Conservation (phyloP, 2,329 filamentous ascomycete species). For the Pseudopithomyces chartarum region DNA sequence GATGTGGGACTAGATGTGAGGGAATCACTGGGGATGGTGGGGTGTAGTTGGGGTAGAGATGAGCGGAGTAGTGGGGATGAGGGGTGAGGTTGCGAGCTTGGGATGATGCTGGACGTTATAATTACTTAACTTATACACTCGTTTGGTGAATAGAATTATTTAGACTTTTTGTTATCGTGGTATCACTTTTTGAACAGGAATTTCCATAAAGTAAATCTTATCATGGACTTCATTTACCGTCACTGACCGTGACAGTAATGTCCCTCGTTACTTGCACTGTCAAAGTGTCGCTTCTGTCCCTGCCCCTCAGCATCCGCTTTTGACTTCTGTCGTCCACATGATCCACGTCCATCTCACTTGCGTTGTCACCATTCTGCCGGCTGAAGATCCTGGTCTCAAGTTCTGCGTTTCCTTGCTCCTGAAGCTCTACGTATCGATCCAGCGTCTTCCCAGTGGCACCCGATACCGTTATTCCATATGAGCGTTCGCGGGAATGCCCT, state of each 20-base stretch:
- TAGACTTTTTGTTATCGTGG: background rate
- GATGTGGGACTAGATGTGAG: too few relatives aligned
- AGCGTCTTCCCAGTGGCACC: background rate
- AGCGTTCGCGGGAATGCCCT: background rate
- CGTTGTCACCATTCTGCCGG: background rate
- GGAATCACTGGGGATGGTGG: background rate
- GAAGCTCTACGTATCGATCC: background rate
- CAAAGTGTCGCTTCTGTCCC: background rate
- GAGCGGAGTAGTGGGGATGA: background rate
- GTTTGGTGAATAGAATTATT: background rate
- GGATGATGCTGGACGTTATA: background rate
- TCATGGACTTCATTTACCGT: too few relatives aligned
- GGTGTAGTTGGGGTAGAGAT: background rate
- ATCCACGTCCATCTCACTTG: background rate
- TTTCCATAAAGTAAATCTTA: too few relatives aligned
- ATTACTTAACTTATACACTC: background rate
- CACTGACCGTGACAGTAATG: background rate
- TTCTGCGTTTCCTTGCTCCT: background rate
- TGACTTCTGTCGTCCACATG: background rate
- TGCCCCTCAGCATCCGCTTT: background rate
- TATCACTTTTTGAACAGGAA: too few relatives aligned
- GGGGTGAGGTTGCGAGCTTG: background rate
- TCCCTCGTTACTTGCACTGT: constrained; percentile 1
- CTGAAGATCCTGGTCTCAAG: constrained; percentile 1
- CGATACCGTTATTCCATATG: background rate